phyloP scores from a whole-genome alignment of 768 basidiomycete species.

The Russula griseocarnosa region DNA sequence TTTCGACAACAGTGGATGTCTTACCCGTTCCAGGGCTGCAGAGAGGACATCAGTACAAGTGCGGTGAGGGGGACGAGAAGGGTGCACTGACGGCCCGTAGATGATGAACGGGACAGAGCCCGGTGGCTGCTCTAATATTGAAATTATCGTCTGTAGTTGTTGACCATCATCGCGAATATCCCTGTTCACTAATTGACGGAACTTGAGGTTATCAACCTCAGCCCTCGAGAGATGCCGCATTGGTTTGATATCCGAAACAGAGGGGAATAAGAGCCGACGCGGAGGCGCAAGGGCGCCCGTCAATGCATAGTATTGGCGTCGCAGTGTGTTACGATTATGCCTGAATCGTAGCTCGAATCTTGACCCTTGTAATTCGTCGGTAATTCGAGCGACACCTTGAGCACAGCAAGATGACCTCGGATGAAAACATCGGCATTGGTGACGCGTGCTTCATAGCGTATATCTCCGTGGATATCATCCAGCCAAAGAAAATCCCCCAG shows the following conservation, averaged over 20 bases:
- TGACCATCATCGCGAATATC: slow-evolving; percentile 45
- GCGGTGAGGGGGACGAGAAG: neutral
- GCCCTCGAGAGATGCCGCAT: slow-evolving; percentile 21
- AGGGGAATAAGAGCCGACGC: slow-evolving; percentile 51
- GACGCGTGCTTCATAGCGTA: slow-evolving; percentile 17
- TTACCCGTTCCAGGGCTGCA: slow-evolving; percentile 42
- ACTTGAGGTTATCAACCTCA: slow-evolving; percentile 11
- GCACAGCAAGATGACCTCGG: slow-evolving; percentile 30
- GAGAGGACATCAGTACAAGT: neutral
- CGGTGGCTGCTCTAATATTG: slow-evolving; percentile 42
- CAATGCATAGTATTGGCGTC: slow-evolving; percentile 60
- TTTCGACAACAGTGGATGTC: slow-evolving; percentile 38
- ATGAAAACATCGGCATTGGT: neutral
- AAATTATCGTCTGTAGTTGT: slow-evolving; percentile 46
- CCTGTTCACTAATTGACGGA: slow-evolving; percentile 38
- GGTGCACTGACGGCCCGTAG: slow-evolving; percentile 54
- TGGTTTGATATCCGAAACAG: slow-evolving; percentile 32
- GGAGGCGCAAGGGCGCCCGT: slow-evolving; percentile 41
- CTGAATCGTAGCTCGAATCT: slow-evolving; percentile 49
- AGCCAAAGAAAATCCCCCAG: slow-evolving; percentile 17
- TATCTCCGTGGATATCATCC: slow-evolving; percentile 14
- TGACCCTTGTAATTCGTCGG: slow-evolving; percentile 41
- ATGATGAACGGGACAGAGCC: slow-evolving; percentile 55
- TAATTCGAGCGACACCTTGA: slow-evolving; percentile 49
- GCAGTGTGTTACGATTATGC: slow-evolving; percentile 51